Conservation (phyloP, 331 rosid genomes). For the Cucumis variabilis region DNA sequence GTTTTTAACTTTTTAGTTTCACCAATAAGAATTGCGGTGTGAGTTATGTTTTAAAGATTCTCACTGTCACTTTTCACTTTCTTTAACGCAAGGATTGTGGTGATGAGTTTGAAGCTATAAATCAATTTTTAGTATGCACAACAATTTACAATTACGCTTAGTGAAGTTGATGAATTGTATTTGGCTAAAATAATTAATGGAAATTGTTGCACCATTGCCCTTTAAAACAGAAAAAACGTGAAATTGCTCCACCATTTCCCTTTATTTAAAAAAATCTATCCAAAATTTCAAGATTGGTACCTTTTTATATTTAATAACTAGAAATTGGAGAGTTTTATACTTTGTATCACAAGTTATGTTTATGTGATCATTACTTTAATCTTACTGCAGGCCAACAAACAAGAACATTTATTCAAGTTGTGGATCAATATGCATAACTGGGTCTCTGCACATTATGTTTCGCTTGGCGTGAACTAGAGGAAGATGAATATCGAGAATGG, state of each 20-base stretch:
- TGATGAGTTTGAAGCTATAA: background rate
- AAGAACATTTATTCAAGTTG: constrained; percentile 82
- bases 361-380: too few relatives aligned
- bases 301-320: background rate
- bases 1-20: too few relatives aligned
- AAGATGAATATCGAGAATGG: constrained; percentile 91
- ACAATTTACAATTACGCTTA: too few relatives aligned
- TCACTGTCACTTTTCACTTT: background rate
- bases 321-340: background rate
- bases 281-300: background rate
- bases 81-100: background rate
- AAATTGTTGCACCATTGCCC: too few relatives aligned
- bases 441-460: constrained; percentile 93
- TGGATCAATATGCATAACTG: constrained; percentile 91
- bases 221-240: too few relatives aligned
- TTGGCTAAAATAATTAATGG: too few relatives aligned
- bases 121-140: background rate
- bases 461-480: constrained; percentile 90
- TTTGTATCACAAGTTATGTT: background rate
- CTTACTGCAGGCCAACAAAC: constrained; percentile 87
- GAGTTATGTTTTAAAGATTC: constrained; percentile 13
- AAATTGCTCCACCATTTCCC: background rate
- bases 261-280: background rate
- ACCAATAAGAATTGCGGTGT: too few relatives aligned
- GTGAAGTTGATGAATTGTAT: too few relatives aligned